A percentile compares a stretch with the other conserved stretches of the same genome.
phyloP scores from a whole-genome alignment of 352 stramenopile genomes.

The Pythium apleroticum region DNA sequence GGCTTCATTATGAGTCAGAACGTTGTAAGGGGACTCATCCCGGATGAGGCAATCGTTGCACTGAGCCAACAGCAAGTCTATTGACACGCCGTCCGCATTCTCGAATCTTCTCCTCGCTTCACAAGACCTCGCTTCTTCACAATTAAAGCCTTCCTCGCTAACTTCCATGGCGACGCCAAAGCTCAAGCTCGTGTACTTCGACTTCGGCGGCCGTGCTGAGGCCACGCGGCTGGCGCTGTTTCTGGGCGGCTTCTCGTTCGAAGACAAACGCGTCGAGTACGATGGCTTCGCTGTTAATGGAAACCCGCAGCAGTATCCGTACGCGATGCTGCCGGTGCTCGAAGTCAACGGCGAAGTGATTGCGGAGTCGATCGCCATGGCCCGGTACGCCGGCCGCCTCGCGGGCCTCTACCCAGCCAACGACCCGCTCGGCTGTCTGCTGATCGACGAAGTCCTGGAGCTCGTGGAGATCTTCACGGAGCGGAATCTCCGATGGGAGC shows the following conservation, averaged over 20 bases:
- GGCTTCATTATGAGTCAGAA: not conserved
- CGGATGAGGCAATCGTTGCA: not conserved
- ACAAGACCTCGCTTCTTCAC: too few relatives aligned
- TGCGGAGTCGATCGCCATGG: slow-evolving; percentile 32
- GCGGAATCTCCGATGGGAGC: slow-evolving; percentile 22
- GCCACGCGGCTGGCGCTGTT: slow-evolving; percentile 24
- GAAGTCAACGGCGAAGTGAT: slow-evolving; percentile 29
- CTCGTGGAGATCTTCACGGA: slow-evolving; percentile 21
- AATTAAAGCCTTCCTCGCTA: not conserved
- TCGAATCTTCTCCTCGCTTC: too few relatives aligned
- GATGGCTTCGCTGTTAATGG: slow-evolving; percentile 18
- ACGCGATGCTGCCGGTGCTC: slow-evolving; percentile 31
- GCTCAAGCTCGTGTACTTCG: slow-evolving; percentile 37
- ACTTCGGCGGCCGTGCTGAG: slow-evolving; percentile 30
- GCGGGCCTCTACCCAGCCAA: slow-evolving; percentile 33
- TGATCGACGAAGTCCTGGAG: slow-evolving; percentile 26
- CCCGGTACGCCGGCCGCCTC: slow-evolving; percentile 36
- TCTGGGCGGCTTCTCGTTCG: slow-evolving; percentile 33
- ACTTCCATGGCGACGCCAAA: slow-evolving; percentile 2
- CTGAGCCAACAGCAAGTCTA: not conserved
- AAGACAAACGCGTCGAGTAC: slow-evolving; percentile 31
- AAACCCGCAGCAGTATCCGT: slow-evolving; percentile 26
- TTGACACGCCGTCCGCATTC: too few relatives aligned
- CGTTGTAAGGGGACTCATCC: not conserved
- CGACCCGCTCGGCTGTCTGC: slow-evolving; percentile 3